phyloP scores from a whole-genome alignment of 176 grass and related monocot species.

The Eragrostis curvula region DNA sequence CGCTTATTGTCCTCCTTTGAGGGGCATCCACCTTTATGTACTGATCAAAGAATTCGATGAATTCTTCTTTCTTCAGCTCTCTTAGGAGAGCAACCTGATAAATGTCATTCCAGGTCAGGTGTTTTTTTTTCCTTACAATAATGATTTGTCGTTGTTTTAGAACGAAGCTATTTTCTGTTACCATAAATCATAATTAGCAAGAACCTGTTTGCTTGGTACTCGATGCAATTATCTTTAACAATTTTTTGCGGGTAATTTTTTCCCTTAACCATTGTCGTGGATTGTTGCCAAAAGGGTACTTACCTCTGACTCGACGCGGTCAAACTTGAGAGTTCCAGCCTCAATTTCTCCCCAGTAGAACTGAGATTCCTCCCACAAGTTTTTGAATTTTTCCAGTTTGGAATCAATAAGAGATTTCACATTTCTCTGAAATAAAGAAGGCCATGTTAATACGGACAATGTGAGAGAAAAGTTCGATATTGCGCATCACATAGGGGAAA shows the following conservation, averaged over 20 bases:
- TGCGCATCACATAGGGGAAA: not conserved
- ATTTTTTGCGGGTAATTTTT: not conserved
- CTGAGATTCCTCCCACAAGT: slow-evolving; percentile 75
- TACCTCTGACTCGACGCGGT: slow-evolving; percentile 74
- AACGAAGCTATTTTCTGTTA: not conserved
- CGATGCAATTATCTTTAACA: not conserved
- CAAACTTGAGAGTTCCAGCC: slow-evolving; percentile 80
- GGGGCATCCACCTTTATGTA: slow-evolving; percentile 70
- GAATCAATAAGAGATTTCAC: slow-evolving; percentile 79
- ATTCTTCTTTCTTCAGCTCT: slow-evolving; percentile 82
- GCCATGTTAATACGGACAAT: not conserved
- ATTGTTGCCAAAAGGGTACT: slow-evolving; percentile 15
- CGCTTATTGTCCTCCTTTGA: slow-evolving; percentile 66
- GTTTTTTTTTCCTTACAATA: not conserved
- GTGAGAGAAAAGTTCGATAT: not conserved
- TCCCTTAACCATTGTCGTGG: not conserved
- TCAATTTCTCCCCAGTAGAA: slow-evolving; percentile 84
- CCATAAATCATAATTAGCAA: not conserved
- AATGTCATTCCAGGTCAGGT: slow-evolving; percentile 4
- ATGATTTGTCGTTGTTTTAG: not conserved
- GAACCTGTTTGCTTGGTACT: not conserved
- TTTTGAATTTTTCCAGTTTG: slow-evolving; percentile 94
- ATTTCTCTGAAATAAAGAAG: slow-evolving; percentile 56
- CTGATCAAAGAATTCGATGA: slow-evolving; percentile 69
- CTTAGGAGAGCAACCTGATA: slow-evolving; percentile 69